These are phyloP conservation scores for Asterochloris erici DNA, from an alignment of 139 green algal species.

Conservation along the genomic window DNA sequence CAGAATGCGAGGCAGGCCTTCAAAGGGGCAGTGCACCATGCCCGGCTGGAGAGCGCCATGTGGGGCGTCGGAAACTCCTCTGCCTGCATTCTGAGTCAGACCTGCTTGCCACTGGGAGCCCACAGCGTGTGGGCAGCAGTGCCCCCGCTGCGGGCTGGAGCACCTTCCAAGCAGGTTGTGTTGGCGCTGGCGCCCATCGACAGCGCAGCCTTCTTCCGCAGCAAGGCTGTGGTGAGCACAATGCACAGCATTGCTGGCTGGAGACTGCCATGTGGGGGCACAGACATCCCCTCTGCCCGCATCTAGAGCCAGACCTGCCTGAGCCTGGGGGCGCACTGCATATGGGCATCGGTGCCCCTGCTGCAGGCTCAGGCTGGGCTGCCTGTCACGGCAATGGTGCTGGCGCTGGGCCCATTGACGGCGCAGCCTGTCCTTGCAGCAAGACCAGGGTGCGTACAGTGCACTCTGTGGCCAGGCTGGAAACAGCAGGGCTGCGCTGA, in stretches of 20 bases:
- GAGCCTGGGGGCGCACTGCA: neutral
- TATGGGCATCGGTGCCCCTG: neutral
- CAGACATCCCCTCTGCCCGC: neutral
- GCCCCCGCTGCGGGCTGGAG: constrained; percentile 37
- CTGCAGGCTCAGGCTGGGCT: neutral
- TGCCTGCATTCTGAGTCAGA: constrained; percentile 40
- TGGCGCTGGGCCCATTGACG: neutral
- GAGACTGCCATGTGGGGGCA: neutral
- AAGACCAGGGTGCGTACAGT: too few species aligned
- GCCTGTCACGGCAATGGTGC: neutral
- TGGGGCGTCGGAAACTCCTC: constrained; percentile 33
- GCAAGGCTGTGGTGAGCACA: constrained; percentile 29
- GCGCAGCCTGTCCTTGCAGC: too few species aligned
- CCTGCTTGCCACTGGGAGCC: constrained; percentile 67
- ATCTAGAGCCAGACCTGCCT: neutral
- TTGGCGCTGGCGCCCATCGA: constrained; percentile 60
- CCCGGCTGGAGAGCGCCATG: constrained; percentile 49
- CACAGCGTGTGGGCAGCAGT: constrained; percentile 68
- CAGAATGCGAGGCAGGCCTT: constrained; percentile 23
- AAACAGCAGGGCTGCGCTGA: too few species aligned
- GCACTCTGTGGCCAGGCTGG: too few species aligned
- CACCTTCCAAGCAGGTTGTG: constrained; percentile 24
- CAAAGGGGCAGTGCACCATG: constrained; percentile 35
- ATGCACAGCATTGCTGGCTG: neutral
- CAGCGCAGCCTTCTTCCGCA: constrained; percentile 54